Evolutionary conservation across 2,329 filamentous ascomycete species (phyloP).

Genomic region (Mollisiaceae sp.): DNA sequence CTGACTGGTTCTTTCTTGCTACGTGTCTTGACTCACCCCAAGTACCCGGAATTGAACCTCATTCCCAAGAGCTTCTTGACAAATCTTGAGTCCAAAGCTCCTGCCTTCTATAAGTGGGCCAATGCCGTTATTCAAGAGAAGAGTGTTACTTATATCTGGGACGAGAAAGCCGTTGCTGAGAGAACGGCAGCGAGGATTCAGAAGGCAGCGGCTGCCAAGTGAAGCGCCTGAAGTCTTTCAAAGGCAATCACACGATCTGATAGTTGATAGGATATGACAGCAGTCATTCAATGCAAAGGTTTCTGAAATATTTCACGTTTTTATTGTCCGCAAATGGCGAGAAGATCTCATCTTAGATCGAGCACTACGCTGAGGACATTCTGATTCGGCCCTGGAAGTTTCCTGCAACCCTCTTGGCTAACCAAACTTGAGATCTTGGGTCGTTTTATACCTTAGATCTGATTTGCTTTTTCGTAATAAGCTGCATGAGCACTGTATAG

Average conservation of each 20-base stretch:
- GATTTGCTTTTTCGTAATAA: not conserved
- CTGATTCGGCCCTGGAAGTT: not conserved
- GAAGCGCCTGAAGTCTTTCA: not conserved
- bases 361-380: not conserved
- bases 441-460: not conserved
- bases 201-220: slow-evolving; percentile 27
- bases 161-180: slow-evolving; percentile 55
- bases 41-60: slow-evolving; percentile 59
- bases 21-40: slow-evolving; percentile 59
- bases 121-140: slow-evolving; percentile 63
- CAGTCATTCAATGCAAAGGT: not conserved
- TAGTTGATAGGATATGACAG: slow-evolving; percentile 19
- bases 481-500: not conserved
- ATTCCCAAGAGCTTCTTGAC: slow-evolving; percentile 54
- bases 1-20: slow-evolving; percentile 71
- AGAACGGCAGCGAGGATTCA: slow-evolving; percentile 50
- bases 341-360: not conserved
- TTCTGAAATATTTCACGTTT: not conserved
- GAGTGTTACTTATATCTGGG: slow-evolving; percentile 67
- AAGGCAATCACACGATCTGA: slow-evolving; percentile 10
- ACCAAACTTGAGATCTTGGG: not conserved
- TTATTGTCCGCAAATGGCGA: not conserved
- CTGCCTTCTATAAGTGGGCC: slow-evolving; percentile 72
- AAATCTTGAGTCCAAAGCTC: slow-evolving; percentile 59
- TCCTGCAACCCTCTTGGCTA: not conserved